These are phyloP conservation scores for Metrosideros polymorpha DNA, from an alignment of 441 rosid genomes.

Conservation along the genomic window DNA sequence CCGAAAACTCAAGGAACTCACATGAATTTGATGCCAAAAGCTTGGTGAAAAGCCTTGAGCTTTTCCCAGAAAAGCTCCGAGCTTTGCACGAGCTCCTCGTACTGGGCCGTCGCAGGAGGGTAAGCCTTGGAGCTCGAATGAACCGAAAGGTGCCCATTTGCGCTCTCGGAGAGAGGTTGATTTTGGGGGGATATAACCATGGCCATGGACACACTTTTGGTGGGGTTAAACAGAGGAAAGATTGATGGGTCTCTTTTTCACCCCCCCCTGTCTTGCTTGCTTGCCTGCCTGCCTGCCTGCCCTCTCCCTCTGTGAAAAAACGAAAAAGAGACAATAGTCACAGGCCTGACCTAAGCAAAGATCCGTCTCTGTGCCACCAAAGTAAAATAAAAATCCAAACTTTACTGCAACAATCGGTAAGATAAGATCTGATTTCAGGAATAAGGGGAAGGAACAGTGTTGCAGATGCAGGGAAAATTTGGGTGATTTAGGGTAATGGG, in stretches of 20 bases:
- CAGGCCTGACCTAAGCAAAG: not conserved
- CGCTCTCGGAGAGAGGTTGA: conserved; percentile 22
- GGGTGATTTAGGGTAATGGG: not conserved
- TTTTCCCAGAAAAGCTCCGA: conserved; percentile 67
- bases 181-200: conserved; percentile 30
- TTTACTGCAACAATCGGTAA: not conserved
- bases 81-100: conserved; percentile 49
- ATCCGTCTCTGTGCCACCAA: not conserved
- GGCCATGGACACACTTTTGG: conserved; percentile 21
- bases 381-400: not conserved
- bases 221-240: not conserved
- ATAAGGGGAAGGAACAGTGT: not conserved
- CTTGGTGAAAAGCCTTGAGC: conserved; percentile 41
- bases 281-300: too few species aligned
- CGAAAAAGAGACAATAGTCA: too few species aligned
- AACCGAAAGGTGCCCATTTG: conserved; percentile 26
- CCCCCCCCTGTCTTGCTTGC: not conserved
- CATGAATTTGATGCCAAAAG: conserved; percentile 43
- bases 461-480: not conserved
- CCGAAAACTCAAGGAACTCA: conserved; percentile 6
- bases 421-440: not conserved
- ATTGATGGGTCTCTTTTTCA: not conserved
- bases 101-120: conserved; percentile 41
- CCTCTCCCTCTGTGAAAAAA: not conserved
- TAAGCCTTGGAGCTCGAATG: conserved; percentile 8